These are phyloP conservation scores for Aegilops tauschii DNA, from an alignment of 176 grass and related monocot genomes.

Conservation along the genomic window DNA sequence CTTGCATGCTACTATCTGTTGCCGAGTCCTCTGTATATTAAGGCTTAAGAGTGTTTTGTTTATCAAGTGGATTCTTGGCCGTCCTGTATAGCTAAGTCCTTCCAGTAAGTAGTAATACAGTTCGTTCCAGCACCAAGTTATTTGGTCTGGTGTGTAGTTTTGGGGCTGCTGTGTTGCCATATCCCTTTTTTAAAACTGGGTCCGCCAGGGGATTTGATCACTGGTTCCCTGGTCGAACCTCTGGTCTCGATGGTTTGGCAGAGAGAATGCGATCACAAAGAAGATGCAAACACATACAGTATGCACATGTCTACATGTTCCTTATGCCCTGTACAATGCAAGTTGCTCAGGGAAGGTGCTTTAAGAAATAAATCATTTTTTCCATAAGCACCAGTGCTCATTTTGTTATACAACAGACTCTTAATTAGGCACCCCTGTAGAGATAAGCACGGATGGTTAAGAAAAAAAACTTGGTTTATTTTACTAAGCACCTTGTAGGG, in stretches of 20 bases:
- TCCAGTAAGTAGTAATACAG: background rate
- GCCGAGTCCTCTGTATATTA: background rate
- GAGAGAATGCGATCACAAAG: background rate
- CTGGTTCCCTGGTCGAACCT: background rate
- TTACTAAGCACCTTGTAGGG: no score
- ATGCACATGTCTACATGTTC: no score
- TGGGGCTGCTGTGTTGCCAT: background rate
- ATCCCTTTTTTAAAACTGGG: background rate
- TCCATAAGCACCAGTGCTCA: no score
- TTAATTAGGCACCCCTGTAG: no score
- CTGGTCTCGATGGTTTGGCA: no score
- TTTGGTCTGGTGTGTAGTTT: background rate
- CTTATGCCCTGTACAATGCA: no score
- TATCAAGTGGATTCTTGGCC: background rate
- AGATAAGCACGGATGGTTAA: no score
- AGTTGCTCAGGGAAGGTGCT: no score
- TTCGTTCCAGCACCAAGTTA: background rate
- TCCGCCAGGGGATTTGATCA: background rate
- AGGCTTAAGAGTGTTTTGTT: background rate
- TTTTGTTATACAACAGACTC: no score
- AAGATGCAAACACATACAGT: background rate
- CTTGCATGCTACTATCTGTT: background rate
- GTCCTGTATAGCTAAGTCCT: constrained; percentile 31
- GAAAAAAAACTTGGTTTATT: no score
- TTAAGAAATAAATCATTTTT: no score